phyloP scores from a whole-genome alignment of 129 eudicot genomes.

The Calendula officinalis region DNA sequence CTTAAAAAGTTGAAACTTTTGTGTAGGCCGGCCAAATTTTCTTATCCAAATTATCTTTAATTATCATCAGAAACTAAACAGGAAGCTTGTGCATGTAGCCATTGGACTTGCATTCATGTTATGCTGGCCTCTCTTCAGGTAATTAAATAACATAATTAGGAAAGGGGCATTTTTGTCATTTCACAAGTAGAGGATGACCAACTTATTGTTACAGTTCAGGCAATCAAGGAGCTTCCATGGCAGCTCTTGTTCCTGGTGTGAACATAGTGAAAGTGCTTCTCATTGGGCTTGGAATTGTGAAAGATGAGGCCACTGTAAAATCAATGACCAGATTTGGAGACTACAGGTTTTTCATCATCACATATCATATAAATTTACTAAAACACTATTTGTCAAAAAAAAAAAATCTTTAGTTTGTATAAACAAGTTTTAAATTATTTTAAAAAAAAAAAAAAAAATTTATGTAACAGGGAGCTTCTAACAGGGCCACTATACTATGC shows the following conservation, averaged over 20 bases:
- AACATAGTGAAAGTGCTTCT: slow-evolving; percentile 74
- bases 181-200: slow-evolving; percentile 4
- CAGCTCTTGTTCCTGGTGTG: slow-evolving; percentile 67
- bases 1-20: too few species aligned
- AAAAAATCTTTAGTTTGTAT: too few species aligned
- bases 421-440: too few species aligned
- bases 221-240: slow-evolving; percentile 63
- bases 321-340: slow-evolving; percentile 92
- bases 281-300: slow-evolving; percentile 72
- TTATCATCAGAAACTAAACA: slow-evolving; percentile 61
- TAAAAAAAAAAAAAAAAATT: too few species aligned
- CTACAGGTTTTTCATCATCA: slow-evolving; percentile 47
- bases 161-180: slow-evolving; percentile 1
- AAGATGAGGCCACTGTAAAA: slow-evolving; percentile 79
- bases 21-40: too few species aligned
- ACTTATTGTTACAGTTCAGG: slow-evolving; percentile 56
- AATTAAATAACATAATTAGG: neutral
- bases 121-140: slow-evolving; percentile 99
- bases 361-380: neutral
- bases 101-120: slow-evolving; percentile 87
- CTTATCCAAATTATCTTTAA: neutral
- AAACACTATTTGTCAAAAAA: too few species aligned
- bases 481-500: slow-evolving; percentile 86
- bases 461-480: slow-evolving; percentile 64
- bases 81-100: slow-evolving; percentile 89